These are phyloP conservation scores for Geranium incanum DNA, from an alignment of 441 rosid species.

Conservation along the genomic window DNA sequence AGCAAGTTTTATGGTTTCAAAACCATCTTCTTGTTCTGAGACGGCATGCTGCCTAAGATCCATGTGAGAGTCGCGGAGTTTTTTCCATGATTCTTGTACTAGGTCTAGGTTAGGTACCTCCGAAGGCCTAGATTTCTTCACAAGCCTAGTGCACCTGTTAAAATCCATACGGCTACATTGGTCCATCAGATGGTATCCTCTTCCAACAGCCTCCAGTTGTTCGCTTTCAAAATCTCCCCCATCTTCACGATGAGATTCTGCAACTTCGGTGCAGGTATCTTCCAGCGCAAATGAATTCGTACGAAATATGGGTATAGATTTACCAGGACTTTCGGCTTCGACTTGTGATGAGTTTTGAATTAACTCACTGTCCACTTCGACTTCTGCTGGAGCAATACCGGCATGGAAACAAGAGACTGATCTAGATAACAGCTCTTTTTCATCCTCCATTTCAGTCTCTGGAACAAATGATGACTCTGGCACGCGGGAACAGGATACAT, in stretches of 20 bases:
- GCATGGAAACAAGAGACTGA: slow-evolving; percentile 32
- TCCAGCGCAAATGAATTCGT: slow-evolving; percentile 33
- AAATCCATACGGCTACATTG: slow-evolving; percentile 82
- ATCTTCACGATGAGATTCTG: slow-evolving; percentile 37
- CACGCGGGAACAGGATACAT: slow-evolving; percentile 50
- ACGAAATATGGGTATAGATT: slow-evolving; percentile 23
- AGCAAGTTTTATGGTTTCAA: slow-evolving; percentile 38
- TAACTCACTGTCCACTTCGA: slow-evolving; percentile 38
- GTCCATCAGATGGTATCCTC: slow-evolving; percentile 60
- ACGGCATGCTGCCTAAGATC: slow-evolving; percentile 45
- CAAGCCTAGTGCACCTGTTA: slow-evolving; percentile 29
- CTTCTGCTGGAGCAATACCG: slow-evolving; percentile 41
- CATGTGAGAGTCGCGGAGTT: slow-evolving; percentile 35
- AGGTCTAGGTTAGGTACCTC: slow-evolving; percentile 32
- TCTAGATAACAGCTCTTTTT: slow-evolving; percentile 38
- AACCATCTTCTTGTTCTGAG: slow-evolving; percentile 49
- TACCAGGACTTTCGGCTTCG: slow-evolving; percentile 27
- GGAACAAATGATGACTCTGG: slow-evolving; percentile 86
- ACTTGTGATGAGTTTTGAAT: slow-evolving; percentile 25
- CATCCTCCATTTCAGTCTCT: slow-evolving; percentile 59
- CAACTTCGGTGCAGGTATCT: slow-evolving; percentile 31
- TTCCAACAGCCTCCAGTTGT: slow-evolving; percentile 27
- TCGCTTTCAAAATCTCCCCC: slow-evolving; percentile 44
- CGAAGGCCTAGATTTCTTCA: slow-evolving; percentile 25
- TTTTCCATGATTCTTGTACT: slow-evolving; percentile 65